phyloP scores from a whole-genome alignment of 139 green algal genomes.

The Coccomyxa sp. region DNA sequence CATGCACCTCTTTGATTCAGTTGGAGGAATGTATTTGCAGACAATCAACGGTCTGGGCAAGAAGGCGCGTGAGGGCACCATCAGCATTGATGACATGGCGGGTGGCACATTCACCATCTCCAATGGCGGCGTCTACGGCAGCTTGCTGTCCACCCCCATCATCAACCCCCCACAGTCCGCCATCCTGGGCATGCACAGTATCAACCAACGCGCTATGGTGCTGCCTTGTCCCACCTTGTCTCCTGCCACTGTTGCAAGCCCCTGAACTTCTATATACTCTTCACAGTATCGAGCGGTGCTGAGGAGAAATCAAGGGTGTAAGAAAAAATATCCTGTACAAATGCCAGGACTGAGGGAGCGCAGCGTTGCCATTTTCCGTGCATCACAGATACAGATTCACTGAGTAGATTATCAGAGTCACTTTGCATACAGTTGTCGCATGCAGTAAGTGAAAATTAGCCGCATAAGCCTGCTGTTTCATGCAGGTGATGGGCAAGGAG shows the following conservation, averaged over 20 bases:
- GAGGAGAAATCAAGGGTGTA: too few species aligned
- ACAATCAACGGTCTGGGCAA: conserved; percentile 82
- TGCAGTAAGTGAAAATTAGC: too few species aligned
- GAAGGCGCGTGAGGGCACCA: conserved; percentile 91
- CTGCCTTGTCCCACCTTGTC: background rate
- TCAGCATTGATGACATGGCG: conserved; percentile 98
- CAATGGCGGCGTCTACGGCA: conserved; percentile 98
- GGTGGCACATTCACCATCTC: conserved; percentile 99
- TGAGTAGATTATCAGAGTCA: too few species aligned
- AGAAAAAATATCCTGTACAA: too few species aligned
- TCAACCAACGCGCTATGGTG: conserved; percentile 79
- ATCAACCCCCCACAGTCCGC: conserved; percentile 97
- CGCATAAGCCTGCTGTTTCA: too few species aligned
- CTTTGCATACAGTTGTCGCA: too few species aligned
- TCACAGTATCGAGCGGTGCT: too few species aligned
- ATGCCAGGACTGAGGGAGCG: too few species aligned
- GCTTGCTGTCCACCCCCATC: conserved; percentile 94
- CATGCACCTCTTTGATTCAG: too few species aligned
- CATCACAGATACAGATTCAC: too few species aligned
- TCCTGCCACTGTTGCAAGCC: background rate
- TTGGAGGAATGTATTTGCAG: conserved; percentile 15
- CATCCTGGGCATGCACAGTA: conserved; percentile 97
- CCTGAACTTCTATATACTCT: too few species aligned
- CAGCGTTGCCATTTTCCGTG: too few species aligned
- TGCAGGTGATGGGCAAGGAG: conserved; percentile 41